Evolutionary conservation across 1,284 basidiomycete species (phyloP).

Genomic region (Lentinula novae-zelandiae): DNA sequence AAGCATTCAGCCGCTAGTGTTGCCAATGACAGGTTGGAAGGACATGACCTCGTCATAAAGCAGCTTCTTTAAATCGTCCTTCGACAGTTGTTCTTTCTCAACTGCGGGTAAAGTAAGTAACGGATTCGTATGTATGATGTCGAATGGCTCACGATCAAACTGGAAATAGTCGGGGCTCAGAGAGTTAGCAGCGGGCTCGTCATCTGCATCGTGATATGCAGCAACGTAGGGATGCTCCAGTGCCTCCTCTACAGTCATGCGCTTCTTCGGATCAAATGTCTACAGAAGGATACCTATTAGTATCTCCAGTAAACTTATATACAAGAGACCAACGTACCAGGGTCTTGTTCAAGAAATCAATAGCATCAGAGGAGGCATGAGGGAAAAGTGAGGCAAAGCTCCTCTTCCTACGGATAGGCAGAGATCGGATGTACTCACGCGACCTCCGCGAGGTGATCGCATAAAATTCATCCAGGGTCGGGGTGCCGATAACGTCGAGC

Average conservation of each 20-base stretch:
- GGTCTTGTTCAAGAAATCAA: conserved; percentile 83
- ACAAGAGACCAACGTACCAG: conserved; percentile 47
- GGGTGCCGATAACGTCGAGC: conserved; percentile 87
- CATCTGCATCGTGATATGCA: conserved; percentile 70
- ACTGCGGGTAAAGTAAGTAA: not conserved
- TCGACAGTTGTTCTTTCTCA: conserved; percentile 87
- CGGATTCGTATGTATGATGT: not conserved
- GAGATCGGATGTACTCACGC: conserved; percentile 78
- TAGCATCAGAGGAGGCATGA: conserved; percentile 68
- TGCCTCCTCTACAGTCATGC: conserved; percentile 83
- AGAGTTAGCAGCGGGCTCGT: conserved; percentile 88
- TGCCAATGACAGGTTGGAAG: conserved; percentile 8
- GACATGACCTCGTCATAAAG: conserved; percentile 54
- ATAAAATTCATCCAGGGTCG: conserved; percentile 85
- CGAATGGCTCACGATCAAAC: conserved; percentile 59
- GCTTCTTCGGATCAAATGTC: conserved; percentile 86
- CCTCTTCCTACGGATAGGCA: conserved; percentile 68
- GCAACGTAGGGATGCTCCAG: conserved; percentile 74
- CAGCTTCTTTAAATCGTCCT: conserved; percentile 64
- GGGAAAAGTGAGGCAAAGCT: conserved; percentile 66
- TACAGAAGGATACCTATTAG: conserved; percentile 19
- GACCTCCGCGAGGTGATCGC: conserved; percentile 81
- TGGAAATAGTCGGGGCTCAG: conserved; percentile 91
- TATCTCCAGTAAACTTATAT: not conserved
- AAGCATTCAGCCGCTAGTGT: not conserved